These are phyloP conservation scores for Spiromastix sp. DNA, from an alignment of 2,329 filamentous ascomycete genomes.

Conservation along the genomic window DNA sequence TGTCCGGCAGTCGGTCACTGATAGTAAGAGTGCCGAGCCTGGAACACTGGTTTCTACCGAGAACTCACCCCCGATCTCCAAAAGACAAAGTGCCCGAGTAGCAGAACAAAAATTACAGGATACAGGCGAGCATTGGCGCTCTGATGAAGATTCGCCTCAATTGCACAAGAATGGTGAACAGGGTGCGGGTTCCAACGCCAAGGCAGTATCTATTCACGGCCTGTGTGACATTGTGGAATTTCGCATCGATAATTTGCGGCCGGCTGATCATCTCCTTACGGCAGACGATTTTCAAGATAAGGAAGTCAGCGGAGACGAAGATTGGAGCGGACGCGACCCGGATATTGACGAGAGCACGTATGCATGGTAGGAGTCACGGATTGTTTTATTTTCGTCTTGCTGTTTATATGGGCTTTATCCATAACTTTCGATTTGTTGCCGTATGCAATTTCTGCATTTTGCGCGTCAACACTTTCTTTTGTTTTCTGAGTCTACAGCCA, in stretches of 20 bases:
- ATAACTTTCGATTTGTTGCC: background rate
- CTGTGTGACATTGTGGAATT: slow-evolving; percentile 50
- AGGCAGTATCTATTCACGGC: slow-evolving; percentile 36
- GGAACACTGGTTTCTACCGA: background rate
- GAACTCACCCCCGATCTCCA: slow-evolving; percentile 3
- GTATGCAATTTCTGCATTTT: no score
- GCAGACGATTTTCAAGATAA: slow-evolving; percentile 52
- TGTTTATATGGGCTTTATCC: slow-evolving; percentile 3
- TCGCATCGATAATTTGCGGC: slow-evolving; percentile 52
- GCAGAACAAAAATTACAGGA: slow-evolving; percentile 18
- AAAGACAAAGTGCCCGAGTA: slow-evolving; percentile 31
- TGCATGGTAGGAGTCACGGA: slow-evolving; percentile 19
- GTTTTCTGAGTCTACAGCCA: no score
- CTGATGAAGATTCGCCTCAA: slow-evolving; percentile 6
- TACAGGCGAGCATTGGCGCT: slow-evolving; percentile 1
- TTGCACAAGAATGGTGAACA: slow-evolving; percentile 7
- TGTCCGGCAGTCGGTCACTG: background rate
- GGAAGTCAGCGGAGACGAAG: slow-evolving; percentile 51
- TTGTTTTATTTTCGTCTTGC: slow-evolving; percentile 16
- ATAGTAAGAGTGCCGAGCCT: background rate
- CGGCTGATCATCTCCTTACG: slow-evolving; percentile 46
- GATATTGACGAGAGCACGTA: slow-evolving; percentile 18
- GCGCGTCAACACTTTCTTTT: no score
- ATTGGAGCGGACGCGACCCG: slow-evolving; percentile 46
- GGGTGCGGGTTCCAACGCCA: slow-evolving; percentile 2